These are phyloP conservation scores for Tephrocybe sp. DNA, from an alignment of 768 basidiomycete genomes.

Conservation along the genomic window DNA sequence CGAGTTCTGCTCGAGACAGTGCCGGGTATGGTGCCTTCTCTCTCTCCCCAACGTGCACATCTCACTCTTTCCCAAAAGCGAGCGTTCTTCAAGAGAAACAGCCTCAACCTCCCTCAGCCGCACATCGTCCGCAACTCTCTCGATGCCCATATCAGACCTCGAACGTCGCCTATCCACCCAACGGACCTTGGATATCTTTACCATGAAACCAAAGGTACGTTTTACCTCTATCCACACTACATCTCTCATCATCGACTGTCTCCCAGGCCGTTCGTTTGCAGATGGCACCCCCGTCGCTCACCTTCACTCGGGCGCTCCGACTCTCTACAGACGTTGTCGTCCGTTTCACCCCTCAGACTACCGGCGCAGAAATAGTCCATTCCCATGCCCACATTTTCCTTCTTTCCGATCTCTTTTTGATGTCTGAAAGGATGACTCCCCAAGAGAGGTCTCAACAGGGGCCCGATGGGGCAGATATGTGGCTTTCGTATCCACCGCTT, in stretches of 20 bases:
- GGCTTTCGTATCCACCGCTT: slow-evolving; percentile 91
- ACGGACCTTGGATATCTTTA: slow-evolving; percentile 88
- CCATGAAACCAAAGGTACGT: slow-evolving; percentile 86
- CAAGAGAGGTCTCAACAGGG: slow-evolving; percentile 55
- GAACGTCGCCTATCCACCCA: slow-evolving; percentile 79
- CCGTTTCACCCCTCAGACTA: slow-evolving; percentile 74
- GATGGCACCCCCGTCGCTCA: slow-evolving; percentile 77
- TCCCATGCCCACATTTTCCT: slow-evolving; percentile 81
- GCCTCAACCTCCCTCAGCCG: slow-evolving; percentile 52
- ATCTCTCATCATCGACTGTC: background rate
- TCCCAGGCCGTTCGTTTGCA: slow-evolving; percentile 84
- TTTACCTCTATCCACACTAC: background rate
- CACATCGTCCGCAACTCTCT: slow-evolving; percentile 49
- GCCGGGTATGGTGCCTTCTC: slow-evolving; percentile 48
- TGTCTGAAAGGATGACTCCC: slow-evolving; percentile 81
- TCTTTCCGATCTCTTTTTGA: slow-evolving; percentile 88
- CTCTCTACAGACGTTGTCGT: slow-evolving; percentile 71
- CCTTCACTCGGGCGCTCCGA: slow-evolving; percentile 77
- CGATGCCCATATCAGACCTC: slow-evolving; percentile 69
- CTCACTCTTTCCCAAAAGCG: slow-evolving; percentile 33
- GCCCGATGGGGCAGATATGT: slow-evolving; percentile 76
- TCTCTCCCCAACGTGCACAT: background rate
- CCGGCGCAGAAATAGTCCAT: slow-evolving; percentile 75
- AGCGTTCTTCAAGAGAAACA: slow-evolving; percentile 62
- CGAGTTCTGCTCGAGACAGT: slow-evolving; percentile 51